These are phyloP conservation scores for Penicillium sp. DNA, from an alignment of 2,329 filamentous ascomycete species.

Conservation along the genomic window DNA sequence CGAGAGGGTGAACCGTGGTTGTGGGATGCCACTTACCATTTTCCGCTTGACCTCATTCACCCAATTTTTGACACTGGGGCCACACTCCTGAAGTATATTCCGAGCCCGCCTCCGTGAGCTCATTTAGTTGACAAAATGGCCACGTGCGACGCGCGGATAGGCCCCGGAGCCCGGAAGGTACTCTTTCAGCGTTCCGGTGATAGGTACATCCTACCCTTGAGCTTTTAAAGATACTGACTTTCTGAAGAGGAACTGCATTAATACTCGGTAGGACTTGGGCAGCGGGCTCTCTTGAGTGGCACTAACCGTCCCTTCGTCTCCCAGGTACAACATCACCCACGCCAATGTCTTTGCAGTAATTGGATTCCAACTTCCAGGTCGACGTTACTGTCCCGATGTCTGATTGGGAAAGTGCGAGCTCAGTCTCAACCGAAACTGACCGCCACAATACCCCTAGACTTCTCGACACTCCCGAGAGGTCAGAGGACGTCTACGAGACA, in stretches of 20 bases:
- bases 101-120: conserved; percentile 6
- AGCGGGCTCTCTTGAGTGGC: neutral
- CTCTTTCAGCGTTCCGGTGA: neutral
- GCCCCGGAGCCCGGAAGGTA: neutral
- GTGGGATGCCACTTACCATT: neutral
- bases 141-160: neutral
- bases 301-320: neutral
- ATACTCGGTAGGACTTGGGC: neutral
- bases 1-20: neutral
- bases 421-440: neutral
- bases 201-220: neutral
- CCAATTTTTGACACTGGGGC: neutral
- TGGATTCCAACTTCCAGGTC: neutral
- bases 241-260: neutral
- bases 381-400: neutral
- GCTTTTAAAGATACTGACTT: neutral
- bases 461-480: neutral
- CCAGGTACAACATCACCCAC: neutral
- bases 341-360: neutral
- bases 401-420: neutral
- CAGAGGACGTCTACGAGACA: neutral
- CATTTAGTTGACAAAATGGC: conserved; percentile 1
- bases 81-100: conserved; percentile 4
- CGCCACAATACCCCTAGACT: neutral
- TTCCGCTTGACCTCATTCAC: neutral